Evolutionary conservation across 129 eudicot genomes (phyloP), one percentile per base, ranked within the genome.

Genomic region (Flaveria brownii): DNA sequence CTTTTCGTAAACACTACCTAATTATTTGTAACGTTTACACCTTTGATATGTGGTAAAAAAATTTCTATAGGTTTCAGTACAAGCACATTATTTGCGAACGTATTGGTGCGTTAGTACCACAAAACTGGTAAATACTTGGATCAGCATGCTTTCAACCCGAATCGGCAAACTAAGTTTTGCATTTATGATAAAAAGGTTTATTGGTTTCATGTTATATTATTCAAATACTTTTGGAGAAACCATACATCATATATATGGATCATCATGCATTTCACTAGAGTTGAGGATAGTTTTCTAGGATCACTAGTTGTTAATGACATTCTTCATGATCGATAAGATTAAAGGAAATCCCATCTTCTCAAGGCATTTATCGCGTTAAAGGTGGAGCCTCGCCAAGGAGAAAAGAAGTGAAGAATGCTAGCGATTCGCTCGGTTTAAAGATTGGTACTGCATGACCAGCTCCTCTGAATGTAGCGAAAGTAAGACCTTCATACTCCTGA

Each of bases 401-500:
- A 82, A 92, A 92, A 22, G 96, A 82, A 7, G 90, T 57, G 73
- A 92, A 92, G 81, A 92, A 88, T 8, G 96, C 96, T 30, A 92
- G 90, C 11, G 98, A 87, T 72, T 88, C 93, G 70, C 93, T 83
- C 1, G 91, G 96, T 69, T 89, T 92, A 61, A 92, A 92, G 46
- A 83, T 70, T 6, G 96, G 98, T 71, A 92, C 98, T 8, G 89
- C 98, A 65, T 92, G 98, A 6, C 96, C 98, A 28, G 98, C 98
- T 80, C 98, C 98, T 87, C 96, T 89, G 59, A 92, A 89, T 69
- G 98, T 92, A 61, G 93, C 98, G 68, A 87, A 92, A 9, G 90
- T 89, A 3, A 92, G 88, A 50, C 98, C 98, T 54, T 87, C 74
- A 54, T 87, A 92, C 77, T 92, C 96, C 85, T 92, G 96, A 62